These are phyloP conservation scores for Hyphopichia homilentoma DNA, from an alignment of 805 yeast species.

Conservation along the genomic window DNA sequence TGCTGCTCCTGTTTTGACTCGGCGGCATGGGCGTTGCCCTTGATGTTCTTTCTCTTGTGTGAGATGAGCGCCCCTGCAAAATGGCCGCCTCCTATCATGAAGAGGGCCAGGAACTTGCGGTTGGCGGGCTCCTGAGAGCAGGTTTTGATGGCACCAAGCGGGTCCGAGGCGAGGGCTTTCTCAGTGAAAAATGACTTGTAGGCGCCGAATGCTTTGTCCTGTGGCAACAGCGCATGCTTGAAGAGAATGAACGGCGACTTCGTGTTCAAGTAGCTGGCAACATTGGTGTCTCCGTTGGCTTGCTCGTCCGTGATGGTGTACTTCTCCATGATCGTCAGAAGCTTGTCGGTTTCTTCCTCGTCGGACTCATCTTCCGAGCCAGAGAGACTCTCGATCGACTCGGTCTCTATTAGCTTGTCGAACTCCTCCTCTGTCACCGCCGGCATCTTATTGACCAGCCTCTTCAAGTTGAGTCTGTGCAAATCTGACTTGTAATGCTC, in stretches of 20 bases:
- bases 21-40: constrained; percentile 50
- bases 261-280: constrained; percentile 56
- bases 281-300: constrained; percentile 26
- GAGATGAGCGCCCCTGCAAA: constrained; percentile 93
- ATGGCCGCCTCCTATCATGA: constrained; percentile 98
- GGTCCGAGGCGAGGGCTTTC: constrained; percentile 37
- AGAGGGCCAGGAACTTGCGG: constrained; percentile 59
- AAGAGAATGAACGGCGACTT: constrained; percentile 67
- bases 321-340: constrained; percentile 18
- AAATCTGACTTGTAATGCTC: constrained; percentile 57
- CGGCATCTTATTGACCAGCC: constrained; percentile 42
- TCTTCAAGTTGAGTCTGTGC: constrained; percentile 57
- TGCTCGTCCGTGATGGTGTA: constrained; percentile 13
- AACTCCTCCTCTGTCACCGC: constrained; percentile 56
- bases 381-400: constrained; percentile 54
- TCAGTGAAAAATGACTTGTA: constrained; percentile 61
- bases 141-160: constrained; percentile 44
- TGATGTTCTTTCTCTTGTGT: constrained; percentile 55
- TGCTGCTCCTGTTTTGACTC: constrained; percentile 55
- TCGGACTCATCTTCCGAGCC: constrained; percentile 44
- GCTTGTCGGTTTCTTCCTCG: constrained; percentile 16
- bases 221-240: constrained; percentile 43
- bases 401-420: constrained; percentile 48
- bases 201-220: constrained; percentile 53
- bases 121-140: constrained; percentile 25